Evolutionary conservation across 768 basidiomycete genomes (phyloP).

Genomic region (Boletus fagicola): DNA sequence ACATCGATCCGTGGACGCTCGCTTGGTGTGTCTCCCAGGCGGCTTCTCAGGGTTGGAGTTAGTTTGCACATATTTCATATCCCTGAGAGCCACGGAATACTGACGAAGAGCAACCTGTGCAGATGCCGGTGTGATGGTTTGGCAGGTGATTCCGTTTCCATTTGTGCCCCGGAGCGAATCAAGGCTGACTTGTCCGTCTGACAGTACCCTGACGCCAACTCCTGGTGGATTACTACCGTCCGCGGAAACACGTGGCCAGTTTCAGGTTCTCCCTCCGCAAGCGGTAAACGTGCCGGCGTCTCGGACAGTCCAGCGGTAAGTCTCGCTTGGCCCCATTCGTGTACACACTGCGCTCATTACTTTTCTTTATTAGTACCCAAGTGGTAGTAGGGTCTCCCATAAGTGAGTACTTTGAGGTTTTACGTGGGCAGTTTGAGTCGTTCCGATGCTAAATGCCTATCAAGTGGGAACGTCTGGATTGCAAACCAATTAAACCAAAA

Average conservation of each 20-base stretch:
- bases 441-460: background rate
- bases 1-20: slow-evolving; percentile 54
- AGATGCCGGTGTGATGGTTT: slow-evolving; percentile 40
- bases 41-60: slow-evolving; percentile 59
- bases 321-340: background rate
- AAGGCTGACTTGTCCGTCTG: background rate
- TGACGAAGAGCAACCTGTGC: slow-evolving; percentile 16
- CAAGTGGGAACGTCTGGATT: slow-evolving; percentile 47
- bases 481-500: slow-evolving; percentile 45
- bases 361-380: slow-evolving; percentile 38
- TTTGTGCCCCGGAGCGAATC: background rate
- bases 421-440: background rate
- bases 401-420: slow-evolving; percentile 28
- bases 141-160: slow-evolving; percentile 32
- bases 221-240: too few species aligned
- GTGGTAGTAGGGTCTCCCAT: slow-evolving; percentile 41
- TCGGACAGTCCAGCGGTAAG: slow-evolving; percentile 36
- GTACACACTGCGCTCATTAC: background rate
- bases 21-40: slow-evolving; percentile 60
- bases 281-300: slow-evolving; percentile 37
- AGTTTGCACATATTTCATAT: slow-evolving; percentile 27
- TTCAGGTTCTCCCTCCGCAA: slow-evolving; percentile 2
- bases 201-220: slow-evolving; percentile 36
- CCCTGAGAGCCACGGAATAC: background rate
- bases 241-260: too few species aligned